Base-by-base conservation (phyloP, 2,329 filamentous ascomycete genomes). In the Fusarium irregulare region DNA sequence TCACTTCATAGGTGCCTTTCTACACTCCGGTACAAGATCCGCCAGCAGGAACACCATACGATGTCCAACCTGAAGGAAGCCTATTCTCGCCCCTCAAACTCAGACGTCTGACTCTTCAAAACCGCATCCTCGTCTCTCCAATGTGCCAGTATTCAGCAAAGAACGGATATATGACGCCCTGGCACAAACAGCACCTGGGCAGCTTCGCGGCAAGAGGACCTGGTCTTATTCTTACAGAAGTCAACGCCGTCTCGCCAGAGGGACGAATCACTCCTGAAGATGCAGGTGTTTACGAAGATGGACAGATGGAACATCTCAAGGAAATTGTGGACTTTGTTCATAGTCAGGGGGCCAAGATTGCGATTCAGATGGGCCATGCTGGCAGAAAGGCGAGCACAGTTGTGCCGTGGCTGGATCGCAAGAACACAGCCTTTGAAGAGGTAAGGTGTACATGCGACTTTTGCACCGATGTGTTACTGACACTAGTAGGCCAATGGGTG, bases 241-340 rank as follows among this genome's bases (percentile, higher is more conserved):
- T 91, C 4, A 92, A 91, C 1, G 83, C 88, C 4, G 89, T 94
- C 0, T 81, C 85, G 2, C 80, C 90, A 0, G 85, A 91, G 69
- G 92, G 92, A 12, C 85, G 92, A 23, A 93, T 93, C 78, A 92
- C 90, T 0, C 92, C 91, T 0, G 83, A 92, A 73, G 90, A 92
- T 72, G 77, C 80, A 13, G 91, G 92, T 0, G 77, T 94, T 4
- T 94, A 91, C 91, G 85, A 89, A 62, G 92, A 94, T 75, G 86
- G 84, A 2, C 92, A 94, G 71, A 88, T 91, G 58, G 89, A 83
- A 63, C 84, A 85, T 0, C 78, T 91, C 47, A 84, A 82, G 66
- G 81, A 83, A 30, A 83, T 91, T 11, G 85, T 89, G 3, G 89
- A 92, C 46, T 93, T 92, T 61, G 88, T 87, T 0, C 73, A 75